Conservation (phyloP, 805 yeast genomes). For the Saccharomycopsis fibuligera region DNA sequence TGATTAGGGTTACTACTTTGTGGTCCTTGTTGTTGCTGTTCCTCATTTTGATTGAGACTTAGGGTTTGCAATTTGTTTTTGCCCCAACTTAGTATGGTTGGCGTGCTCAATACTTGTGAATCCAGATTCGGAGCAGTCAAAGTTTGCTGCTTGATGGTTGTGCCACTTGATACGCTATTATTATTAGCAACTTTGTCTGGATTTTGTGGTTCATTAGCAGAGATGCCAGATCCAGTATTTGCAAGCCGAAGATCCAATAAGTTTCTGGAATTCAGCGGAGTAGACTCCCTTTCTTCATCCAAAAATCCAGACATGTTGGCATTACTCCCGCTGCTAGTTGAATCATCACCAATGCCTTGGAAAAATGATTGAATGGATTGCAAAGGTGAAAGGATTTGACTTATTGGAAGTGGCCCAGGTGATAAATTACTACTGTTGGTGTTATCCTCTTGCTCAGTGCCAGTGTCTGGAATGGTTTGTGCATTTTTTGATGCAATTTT, state of each 20-base stretch:
- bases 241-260: no score
- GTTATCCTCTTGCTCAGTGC: neutral
- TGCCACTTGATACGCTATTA: neutral
- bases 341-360: slow-evolving; percentile 5
- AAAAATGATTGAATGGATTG: slow-evolving; percentile 20
- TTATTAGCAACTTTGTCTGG: slow-evolving; percentile 21
- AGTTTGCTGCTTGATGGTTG: neutral
- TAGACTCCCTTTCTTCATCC: slow-evolving; percentile 1
- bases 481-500: no score
- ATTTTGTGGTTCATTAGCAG: neutral
- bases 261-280: neutral
- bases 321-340: neutral
- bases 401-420: slow-evolving; percentile 4
- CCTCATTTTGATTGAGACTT: neutral
- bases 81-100: no score
- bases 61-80: no score
- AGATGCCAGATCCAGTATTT: neutral
- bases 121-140: neutral
- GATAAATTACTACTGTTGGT: neutral
- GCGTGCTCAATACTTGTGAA: no score
- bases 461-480: no score
- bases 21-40: slow-evolving; percentile 16
- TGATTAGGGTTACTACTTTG: no score
- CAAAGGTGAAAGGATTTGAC: slow-evolving; percentile 17
- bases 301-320: neutral